A percentile compares a stretch with the other conserved stretches of the same genome.
Evolutionary conservation across 1,284 basidiomycete species (phyloP).

Genomic region (Meira miltonrushii): DNA sequence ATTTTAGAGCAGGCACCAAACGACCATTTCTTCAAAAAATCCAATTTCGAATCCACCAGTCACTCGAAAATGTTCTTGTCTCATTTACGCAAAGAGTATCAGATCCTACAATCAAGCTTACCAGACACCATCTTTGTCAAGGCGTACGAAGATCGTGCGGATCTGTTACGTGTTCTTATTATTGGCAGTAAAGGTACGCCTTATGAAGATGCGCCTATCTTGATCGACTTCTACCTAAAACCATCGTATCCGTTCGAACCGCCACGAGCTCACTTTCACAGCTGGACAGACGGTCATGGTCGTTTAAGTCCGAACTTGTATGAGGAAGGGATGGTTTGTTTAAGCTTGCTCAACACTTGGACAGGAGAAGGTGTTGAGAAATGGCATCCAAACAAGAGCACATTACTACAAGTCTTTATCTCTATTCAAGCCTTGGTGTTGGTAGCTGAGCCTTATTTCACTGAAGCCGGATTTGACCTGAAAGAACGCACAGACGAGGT

Average conservation of each 20-base stretch:
- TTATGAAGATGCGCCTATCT: conserved; percentile 79
- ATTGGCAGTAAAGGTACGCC: conserved; percentile 90
- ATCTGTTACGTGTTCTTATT: conserved; percentile 79
- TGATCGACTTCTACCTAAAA: conserved; percentile 85
- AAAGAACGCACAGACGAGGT: conserved; percentile 70
- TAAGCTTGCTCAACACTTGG: conserved; percentile 89
- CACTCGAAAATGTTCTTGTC: conserved; percentile 65
- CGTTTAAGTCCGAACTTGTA: conserved; percentile 72
- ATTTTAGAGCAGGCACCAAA: conserved; percentile 31
- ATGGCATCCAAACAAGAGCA: conserved; percentile 64
- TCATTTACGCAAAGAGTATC: conserved; percentile 76
- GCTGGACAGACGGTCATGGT: conserved; percentile 90
- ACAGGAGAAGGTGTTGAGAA: conserved; percentile 57
- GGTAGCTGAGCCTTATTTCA: conserved; percentile 72
- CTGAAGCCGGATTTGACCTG: conserved; percentile 29
- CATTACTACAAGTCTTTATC: conserved; percentile 82
- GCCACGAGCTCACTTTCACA: conserved; percentile 80
- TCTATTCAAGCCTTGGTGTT: conserved; percentile 89
- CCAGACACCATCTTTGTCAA: conserved; percentile 54
- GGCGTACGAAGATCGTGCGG: conserved; percentile 67
- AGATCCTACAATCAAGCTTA: conserved; percentile 69
- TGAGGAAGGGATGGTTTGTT: conserved; percentile 89
- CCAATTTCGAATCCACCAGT: conserved; percentile 7
- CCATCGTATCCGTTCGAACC: conserved; percentile 71
- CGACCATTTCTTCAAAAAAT: conserved; percentile 27